Conservation (phyloP, 2,329 filamentous ascomycete species). For the Peltaster fructicola region DNA sequence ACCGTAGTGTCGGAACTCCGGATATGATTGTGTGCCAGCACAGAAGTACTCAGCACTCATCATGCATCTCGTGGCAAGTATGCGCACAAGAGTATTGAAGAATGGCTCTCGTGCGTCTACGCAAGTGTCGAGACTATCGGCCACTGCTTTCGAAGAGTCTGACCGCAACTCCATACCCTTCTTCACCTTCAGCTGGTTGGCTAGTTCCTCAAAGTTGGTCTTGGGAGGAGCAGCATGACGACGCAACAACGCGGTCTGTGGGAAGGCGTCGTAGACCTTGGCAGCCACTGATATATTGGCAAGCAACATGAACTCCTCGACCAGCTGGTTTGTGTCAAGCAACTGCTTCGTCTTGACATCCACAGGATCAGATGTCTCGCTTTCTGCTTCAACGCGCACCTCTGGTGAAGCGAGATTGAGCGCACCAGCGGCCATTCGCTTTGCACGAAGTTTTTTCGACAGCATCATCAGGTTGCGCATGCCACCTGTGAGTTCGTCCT, state of each 20-base stretch:
- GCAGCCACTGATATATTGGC: slow-evolving; percentile 89
- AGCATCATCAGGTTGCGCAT: slow-evolving; percentile 77
- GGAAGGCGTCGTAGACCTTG: slow-evolving; percentile 81
- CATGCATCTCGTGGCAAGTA: slow-evolving; percentile 97
- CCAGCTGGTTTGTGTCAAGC: slow-evolving; percentile 89
- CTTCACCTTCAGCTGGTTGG: slow-evolving; percentile 79
- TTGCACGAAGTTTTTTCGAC: slow-evolving; percentile 83
- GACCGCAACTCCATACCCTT: slow-evolving; percentile 61
- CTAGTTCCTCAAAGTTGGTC: slow-evolving; percentile 89
- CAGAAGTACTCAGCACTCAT: slow-evolving; percentile 98
- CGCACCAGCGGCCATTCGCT: slow-evolving; percentile 89
- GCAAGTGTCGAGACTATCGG: slow-evolving; percentile 77
- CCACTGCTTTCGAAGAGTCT: slow-evolving; percentile 81
- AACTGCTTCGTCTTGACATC: slow-evolving; percentile 92
- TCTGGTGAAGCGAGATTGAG: slow-evolving; percentile 94
- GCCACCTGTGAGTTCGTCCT: slow-evolving; percentile 74
- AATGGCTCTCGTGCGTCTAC: slow-evolving; percentile 68
- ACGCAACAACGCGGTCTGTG: slow-evolving; percentile 84
- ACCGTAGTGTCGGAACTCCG: slow-evolving; percentile 93
- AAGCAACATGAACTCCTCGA: slow-evolving; percentile 98
- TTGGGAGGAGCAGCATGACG: slow-evolving; percentile 85
- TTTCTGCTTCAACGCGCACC: slow-evolving; percentile 88
- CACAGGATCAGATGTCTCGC: slow-evolving; percentile 86
- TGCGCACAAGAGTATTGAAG: slow-evolving; percentile 95
- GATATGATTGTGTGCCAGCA: slow-evolving; percentile 78